These are phyloP conservation scores for Globisporangium canariense DNA, from an alignment of 352 stramenopile genomes.

Conservation along the genomic window DNA sequence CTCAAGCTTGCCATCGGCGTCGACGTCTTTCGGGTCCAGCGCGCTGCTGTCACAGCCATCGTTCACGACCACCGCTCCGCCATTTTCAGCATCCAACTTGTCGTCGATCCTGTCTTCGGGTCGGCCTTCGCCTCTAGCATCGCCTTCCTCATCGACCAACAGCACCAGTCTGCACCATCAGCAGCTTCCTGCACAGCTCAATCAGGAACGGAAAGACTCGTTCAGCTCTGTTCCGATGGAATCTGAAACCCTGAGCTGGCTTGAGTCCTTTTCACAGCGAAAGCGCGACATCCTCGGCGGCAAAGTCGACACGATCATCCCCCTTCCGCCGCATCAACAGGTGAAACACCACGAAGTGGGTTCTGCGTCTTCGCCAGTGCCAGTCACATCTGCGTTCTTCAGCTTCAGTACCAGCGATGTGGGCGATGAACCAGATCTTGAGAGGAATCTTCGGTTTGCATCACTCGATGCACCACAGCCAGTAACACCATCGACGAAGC, in stretches of 20 bases:
- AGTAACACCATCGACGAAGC: neutral
- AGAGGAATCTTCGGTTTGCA: neutral
- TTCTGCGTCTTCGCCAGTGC: neutral
- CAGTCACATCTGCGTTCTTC: neutral
- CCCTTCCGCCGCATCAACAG: neutral
- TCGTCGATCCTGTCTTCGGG: slow-evolving; percentile 9
- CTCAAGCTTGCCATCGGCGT: slow-evolving; percentile 9
- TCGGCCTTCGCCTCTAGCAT: neutral
- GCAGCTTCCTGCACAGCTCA: neutral
- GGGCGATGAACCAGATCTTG: too few relatives aligned
- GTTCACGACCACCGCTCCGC: neutral
- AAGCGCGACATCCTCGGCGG: slow-evolving; percentile 61
- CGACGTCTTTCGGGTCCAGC: slow-evolving; percentile 2
- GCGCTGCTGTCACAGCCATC: neutral
- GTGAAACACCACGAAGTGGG: neutral
- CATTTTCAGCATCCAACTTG: slow-evolving; percentile 6
- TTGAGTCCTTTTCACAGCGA: slow-evolving; percentile 57
- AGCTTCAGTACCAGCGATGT: neutral
- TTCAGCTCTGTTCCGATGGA: slow-evolving; percentile 15
- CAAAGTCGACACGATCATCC: slow-evolving; percentile 23
- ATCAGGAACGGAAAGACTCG: slow-evolving; percentile 13
- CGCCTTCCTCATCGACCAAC: neutral
- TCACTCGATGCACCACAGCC: too few relatives aligned
- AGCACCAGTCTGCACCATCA: neutral
- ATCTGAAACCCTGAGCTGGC: slow-evolving; percentile 58